A percentile compares a stretch with the other conserved stretches of the same genome.
phyloP scores from a whole-genome alignment of 2,329 filamentous ascomycete genomes.

The Gnomoniopsis sp. region DNA sequence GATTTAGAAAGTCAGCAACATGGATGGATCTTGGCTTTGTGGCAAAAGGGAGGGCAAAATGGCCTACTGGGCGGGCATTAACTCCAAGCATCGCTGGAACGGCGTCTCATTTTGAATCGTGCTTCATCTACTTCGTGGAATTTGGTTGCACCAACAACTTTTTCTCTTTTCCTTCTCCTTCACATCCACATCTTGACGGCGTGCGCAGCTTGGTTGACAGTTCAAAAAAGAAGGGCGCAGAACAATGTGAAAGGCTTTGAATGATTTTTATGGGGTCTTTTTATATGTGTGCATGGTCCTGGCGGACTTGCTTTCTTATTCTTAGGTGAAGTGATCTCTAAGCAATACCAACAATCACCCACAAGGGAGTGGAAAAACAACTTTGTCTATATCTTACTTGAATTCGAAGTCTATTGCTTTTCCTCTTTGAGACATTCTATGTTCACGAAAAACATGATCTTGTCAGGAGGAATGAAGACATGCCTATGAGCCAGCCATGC shows the following conservation, averaged over 20 bases:
- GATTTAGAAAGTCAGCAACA: constrained; percentile 12
- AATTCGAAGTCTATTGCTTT: too few relatives aligned
- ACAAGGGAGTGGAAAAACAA: too few relatives aligned
- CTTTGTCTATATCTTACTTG: too few relatives aligned
- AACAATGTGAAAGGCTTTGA: background rate
- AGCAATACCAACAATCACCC: too few relatives aligned
- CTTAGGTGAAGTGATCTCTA: too few relatives aligned
- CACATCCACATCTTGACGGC: background rate
- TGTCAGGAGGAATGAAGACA: too few relatives aligned
- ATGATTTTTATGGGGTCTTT: constrained; percentile 1
- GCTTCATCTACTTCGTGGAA: background rate
- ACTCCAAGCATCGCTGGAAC: constrained; percentile 18
- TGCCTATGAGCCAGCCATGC: too few relatives aligned
- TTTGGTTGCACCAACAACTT: background rate
- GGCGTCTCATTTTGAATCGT: constrained; percentile 12
- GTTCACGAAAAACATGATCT: too few relatives aligned
- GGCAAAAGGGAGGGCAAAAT: background rate
- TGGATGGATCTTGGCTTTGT: background rate
- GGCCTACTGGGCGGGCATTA: constrained; percentile 2
- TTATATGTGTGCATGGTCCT: constrained; percentile 17
- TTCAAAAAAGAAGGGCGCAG: background rate
- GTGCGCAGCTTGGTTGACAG: background rate
- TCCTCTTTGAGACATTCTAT: too few relatives aligned
- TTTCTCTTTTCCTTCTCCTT: constrained; percentile 18
- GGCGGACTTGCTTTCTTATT: constrained; percentile 15